Evolutionary conservation across 495 filamentous ascomycete genomes (phyloP).

Genomic region (Penicillium cosmopolitanum): DNA sequence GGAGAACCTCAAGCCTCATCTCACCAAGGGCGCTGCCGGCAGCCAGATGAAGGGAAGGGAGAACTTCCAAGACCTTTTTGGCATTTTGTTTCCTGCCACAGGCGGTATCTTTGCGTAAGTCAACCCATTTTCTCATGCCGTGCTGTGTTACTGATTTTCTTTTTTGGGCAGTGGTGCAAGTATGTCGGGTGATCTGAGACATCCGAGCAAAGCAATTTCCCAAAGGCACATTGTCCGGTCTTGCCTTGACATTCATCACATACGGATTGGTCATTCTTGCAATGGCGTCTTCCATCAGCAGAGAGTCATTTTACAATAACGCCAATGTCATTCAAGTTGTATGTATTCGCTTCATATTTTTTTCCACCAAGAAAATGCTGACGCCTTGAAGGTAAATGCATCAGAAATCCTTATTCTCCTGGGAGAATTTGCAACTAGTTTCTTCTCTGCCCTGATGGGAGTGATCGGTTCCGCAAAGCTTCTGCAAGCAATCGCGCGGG

Average conservation of each 20-base stretch:
- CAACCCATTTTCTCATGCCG: neutral
- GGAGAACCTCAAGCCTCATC: slow-evolving; percentile 69
- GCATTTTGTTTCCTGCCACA: slow-evolving; percentile 87
- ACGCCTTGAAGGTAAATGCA: slow-evolving; percentile 59
- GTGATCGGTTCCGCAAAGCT: slow-evolving; percentile 88
- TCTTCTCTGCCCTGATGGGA: slow-evolving; percentile 87
- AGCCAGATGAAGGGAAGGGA: slow-evolving; percentile 68
- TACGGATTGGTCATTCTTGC: slow-evolving; percentile 80
- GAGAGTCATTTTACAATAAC: slow-evolving; percentile 73
- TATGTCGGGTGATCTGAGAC: slow-evolving; percentile 85
- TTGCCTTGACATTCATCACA: slow-evolving; percentile 73
- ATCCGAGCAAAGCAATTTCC: slow-evolving; percentile 89
- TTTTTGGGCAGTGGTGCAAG: slow-evolving; percentile 64
- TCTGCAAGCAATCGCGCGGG: slow-evolving; percentile 80
- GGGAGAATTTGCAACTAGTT: slow-evolving; percentile 79
- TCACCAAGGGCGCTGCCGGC: slow-evolving; percentile 69
- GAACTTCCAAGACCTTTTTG: slow-evolving; percentile 83
- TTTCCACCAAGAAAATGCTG: slow-evolving; percentile 4
- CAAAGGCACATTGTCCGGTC: slow-evolving; percentile 75
- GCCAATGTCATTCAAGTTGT: slow-evolving; percentile 78
- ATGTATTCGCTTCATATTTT: slow-evolving; percentile 21
- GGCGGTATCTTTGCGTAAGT: slow-evolving; percentile 68
- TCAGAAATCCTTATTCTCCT: slow-evolving; percentile 74
- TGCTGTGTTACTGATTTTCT: slow-evolving; percentile 23
- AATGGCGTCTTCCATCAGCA: slow-evolving; percentile 76